phyloP scores from a whole-genome alignment of 495 filamentous ascomycete species.

The Penicillium cataractarum region DNA sequence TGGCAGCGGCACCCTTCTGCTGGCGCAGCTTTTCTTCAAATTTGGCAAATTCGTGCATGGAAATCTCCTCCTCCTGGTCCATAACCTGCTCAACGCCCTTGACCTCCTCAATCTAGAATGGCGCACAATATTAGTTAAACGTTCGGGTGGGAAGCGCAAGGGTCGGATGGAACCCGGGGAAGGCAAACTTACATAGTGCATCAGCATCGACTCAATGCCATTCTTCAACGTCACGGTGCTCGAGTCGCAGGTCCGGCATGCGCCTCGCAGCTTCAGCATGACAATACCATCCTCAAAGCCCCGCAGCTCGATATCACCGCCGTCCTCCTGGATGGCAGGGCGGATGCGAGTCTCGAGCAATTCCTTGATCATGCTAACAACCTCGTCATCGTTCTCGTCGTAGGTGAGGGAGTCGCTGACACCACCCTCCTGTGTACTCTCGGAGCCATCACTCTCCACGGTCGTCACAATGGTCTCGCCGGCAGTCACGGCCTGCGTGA shows the following conservation, averaged over 20 bases:
- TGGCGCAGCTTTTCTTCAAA: constrained; percentile 93
- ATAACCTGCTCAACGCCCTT: constrained; percentile 88
- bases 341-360: constrained; percentile 93
- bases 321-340: constrained; percentile 95
- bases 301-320: constrained; percentile 92
- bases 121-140: constrained; percentile 33
- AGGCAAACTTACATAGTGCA: constrained; percentile 69
- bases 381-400: constrained; percentile 87
- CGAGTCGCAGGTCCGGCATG: constrained; percentile 93
- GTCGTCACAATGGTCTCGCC: constrained; percentile 81
- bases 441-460: constrained; percentile 61
- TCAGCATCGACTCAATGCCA: constrained; percentile 96
- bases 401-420: constrained; percentile 68
- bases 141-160: not conserved
- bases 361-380: constrained; percentile 98
- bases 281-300: constrained; percentile 89
- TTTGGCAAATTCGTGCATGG: constrained; percentile 86
- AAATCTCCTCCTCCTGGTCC: constrained; percentile 90
- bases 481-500: constrained; percentile 84
- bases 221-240: constrained; percentile 95
- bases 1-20: constrained; percentile 65
- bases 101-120: constrained; percentile 90
- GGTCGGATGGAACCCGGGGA: not conserved
- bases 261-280: constrained; percentile 83
- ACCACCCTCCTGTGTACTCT: constrained; percentile 56